Base-by-base conservation (phyloP, 257 asterid genomes). In the Agastache rugosa region DNA sequence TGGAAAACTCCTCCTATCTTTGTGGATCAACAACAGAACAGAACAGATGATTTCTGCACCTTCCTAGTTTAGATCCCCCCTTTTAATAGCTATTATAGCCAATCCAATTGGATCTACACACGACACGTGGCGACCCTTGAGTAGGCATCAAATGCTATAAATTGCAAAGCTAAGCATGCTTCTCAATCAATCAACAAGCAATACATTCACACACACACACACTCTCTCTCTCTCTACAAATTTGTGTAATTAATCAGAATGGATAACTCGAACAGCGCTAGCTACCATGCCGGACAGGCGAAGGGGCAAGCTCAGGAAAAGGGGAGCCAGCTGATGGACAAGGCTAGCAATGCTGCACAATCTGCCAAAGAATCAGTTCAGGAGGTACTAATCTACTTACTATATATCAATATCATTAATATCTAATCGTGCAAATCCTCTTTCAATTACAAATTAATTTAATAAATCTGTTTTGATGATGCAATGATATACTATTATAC, bases 261-360 rank as follows among this genome's bases (percentile, higher is more conserved):
- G 89, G 82, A 86, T 65, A 80, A 76, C 63, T 80, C 90, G 47
- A 69, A 85, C 71, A 87, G 25, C 59, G 63, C 59, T 25, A 83
- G 94, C 83, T 81, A 79, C 90, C 82, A 86, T 74, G 88, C 91
- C 60, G 94, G 91, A 73, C 85, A 86, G 77, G 77, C 90, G 77
- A 81, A 83, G 77, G 91, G 87, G 74, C 88, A 84, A 72, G 81
- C 90, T 34, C 79, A 84, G 90, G 91, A 88, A 78, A 88, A 86
- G 78, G 75, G 94, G 3, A 81, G 34, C 71, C 88, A 83, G 63
- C 31, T 86, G 85, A 83, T 82, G 86, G 89, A 86, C 27, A 83
- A 82, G 73, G 93, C 89, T 35, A 11, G 80, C 69, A 81, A 79
- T 31, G 89, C 78, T 79, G 93, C 89, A 48, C 86, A 88, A 59